Evolutionary conservation across 129 eudicot species (phyloP), one percentile per base, ranked within the genome.

Genomic region (Oenanthe sinensis): DNA sequence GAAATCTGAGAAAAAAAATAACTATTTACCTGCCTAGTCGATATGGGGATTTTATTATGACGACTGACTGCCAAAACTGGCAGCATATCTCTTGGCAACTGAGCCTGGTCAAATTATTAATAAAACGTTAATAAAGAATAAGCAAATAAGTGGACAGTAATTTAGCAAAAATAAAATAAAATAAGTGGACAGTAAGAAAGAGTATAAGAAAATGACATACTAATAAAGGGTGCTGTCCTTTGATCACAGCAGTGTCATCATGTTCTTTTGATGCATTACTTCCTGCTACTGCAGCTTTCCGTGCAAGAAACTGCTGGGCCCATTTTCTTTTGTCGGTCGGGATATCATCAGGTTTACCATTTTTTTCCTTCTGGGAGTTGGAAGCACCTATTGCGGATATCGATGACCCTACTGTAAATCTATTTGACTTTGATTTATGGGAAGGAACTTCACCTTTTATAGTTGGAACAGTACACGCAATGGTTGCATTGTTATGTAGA

Each of bases 251-350:
- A 72, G 74, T 84, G 75, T 93, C 98, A 77, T 88, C 88, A 50
- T 85, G 80, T 55, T 89, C 89, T 42, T 85, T 82, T 43, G 77
- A 65, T 49, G 91, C 76, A 82, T 75, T 86, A 77, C 79, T 90
- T 79, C 93, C 87, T 0, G 83, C 26, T 48, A 79, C 89, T 47
- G 91, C 90, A 65, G 91, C 79, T 87, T 91, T 94, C 80, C 97
- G 87, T 40, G 98, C 94, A 85, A 94, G 93, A 90, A 94, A 83
- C 82, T 94, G 93, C 72, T 87, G 79, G 69, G 98, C 98, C 98
- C 97, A 94, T 84, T 91, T 88, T 81, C 86, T 94, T 83, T 83
- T 94, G 80, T 94, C 97, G 19, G 79, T 49, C 79, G 76, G 87
- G 16, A 46, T 46, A 36, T 75, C 80, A 74, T 78, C 87, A 78